These are phyloP conservation scores for Strobilomyces dryophilus DNA, from an alignment of 768 basidiomycete species.

Conservation along the genomic window DNA sequence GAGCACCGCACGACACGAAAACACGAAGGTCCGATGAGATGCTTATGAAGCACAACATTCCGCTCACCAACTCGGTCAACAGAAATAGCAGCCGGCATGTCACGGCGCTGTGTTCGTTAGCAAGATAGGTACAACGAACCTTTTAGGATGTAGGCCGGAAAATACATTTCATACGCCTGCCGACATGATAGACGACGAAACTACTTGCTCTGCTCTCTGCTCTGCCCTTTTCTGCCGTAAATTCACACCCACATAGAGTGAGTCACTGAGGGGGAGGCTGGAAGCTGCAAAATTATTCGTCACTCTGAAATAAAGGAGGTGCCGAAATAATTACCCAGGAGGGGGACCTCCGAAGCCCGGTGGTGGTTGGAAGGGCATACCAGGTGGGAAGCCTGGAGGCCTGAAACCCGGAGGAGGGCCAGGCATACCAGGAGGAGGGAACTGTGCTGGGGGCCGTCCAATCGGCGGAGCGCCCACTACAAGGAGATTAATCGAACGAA, in stretches of 20 bases:
- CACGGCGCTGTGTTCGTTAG: conserved; percentile 24
- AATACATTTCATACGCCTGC: conserved; percentile 26
- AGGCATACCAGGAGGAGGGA: conserved; percentile 72
- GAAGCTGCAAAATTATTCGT: conserved; percentile 32
- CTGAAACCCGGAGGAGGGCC: conserved; percentile 84
- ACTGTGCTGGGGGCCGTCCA: conserved; percentile 64
- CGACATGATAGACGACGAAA: conserved; percentile 19
- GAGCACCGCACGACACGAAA: conserved; percentile 15
- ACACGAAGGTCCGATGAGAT: conserved; percentile 16
- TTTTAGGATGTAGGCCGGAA: conserved; percentile 16
- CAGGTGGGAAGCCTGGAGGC: conserved; percentile 79
- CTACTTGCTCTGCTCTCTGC: conserved; percentile 25
- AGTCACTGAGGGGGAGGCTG: conserved; percentile 45
- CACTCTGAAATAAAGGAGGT: not conserved
- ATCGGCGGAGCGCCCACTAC: conserved; percentile 58
- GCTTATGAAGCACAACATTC: conserved; percentile 15
- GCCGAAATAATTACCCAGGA: conserved; percentile 59
- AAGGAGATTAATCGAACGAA: conserved; percentile 9
- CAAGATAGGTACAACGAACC: conserved; percentile 27
- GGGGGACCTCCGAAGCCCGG: conserved; percentile 80
- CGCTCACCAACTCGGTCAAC: conserved; percentile 19
- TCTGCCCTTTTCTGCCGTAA: conserved; percentile 15
- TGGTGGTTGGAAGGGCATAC: conserved; percentile 76
- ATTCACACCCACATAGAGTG: conserved; percentile 5
- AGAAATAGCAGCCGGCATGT: conserved; percentile 17